These are phyloP conservation scores for Xylaria sp. DNA, from an alignment of 2,329 filamentous ascomycete genomes.

Conservation along the genomic window DNA sequence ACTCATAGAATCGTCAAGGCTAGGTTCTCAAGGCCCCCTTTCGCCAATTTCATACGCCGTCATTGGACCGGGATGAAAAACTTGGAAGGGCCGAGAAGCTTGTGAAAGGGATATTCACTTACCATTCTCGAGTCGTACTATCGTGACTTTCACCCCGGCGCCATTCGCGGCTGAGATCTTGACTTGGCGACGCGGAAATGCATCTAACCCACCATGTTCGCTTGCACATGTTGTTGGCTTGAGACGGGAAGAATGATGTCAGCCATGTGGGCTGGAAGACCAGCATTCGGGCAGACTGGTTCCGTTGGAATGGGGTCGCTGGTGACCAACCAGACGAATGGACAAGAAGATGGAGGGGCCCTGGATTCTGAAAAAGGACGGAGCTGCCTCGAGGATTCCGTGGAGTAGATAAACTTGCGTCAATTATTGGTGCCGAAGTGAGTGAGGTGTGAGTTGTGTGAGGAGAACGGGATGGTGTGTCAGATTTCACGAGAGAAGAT, in stretches of 20 bases:
- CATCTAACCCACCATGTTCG: too few relatives aligned
- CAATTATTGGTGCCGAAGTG: neutral
- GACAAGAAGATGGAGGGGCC: neutral
- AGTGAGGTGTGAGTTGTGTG: neutral
- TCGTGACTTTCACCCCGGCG: slow-evolving; percentile 4
- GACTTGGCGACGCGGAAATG: neutral
- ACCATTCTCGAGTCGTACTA: neutral
- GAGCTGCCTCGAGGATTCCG: neutral
- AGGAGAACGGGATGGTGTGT: neutral
- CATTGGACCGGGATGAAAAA: neutral
- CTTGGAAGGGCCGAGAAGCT: neutral
- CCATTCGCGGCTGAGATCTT: neutral
- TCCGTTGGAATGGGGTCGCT: neutral
- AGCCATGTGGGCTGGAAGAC: neutral
- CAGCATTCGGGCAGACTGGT: neutral
- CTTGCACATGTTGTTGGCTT: neutral
- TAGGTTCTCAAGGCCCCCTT: neutral
- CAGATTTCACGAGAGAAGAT: neutral
- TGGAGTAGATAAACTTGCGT: neutral
- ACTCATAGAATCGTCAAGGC: neutral
- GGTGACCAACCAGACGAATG: neutral
- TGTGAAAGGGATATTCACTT: neutral
- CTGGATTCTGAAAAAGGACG: neutral
- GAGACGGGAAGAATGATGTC: neutral
- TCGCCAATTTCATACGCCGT: neutral